Evolutionary conservation across 2,329 filamentous ascomycete species (phyloP).

Genomic region (Fusarium piperis): DNA sequence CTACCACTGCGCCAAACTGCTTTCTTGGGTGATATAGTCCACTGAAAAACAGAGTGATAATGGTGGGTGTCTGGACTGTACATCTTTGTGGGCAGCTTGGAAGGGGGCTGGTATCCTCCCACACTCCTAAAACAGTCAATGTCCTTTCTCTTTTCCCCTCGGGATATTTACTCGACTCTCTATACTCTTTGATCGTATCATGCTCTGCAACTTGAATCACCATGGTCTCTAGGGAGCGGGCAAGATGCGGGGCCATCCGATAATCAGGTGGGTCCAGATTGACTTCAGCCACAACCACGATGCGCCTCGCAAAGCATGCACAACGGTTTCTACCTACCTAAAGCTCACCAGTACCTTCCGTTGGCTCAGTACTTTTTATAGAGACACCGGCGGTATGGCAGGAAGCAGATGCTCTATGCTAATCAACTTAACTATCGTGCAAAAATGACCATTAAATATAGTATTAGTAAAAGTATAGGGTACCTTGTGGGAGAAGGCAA

Average conservation of each 20-base stretch:
- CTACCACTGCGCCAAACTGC: constrained; percentile 38
- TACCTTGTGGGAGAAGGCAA: background rate
- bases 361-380: background rate
- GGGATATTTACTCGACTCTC: background rate
- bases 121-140: no score
- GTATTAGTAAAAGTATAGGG: background rate
- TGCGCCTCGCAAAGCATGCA: background rate
- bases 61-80: background rate
- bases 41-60: background rate
- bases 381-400: background rate
- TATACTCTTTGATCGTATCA: background rate
- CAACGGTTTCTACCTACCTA: background rate
- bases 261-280: background rate
- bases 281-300: background rate
- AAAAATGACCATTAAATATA: background rate
- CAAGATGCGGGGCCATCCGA: background rate
- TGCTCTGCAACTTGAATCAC: background rate
- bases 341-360: background rate
- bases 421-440: background rate
- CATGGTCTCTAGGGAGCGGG: background rate
- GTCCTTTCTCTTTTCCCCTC: background rate
- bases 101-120: background rate
- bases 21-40: constrained; percentile 7
- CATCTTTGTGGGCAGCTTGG: background rate
- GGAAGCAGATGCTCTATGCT: background rate